Conservation (phyloP, 1,284 basidiomycete genomes). For the Exobasidium rhododendri region DNA sequence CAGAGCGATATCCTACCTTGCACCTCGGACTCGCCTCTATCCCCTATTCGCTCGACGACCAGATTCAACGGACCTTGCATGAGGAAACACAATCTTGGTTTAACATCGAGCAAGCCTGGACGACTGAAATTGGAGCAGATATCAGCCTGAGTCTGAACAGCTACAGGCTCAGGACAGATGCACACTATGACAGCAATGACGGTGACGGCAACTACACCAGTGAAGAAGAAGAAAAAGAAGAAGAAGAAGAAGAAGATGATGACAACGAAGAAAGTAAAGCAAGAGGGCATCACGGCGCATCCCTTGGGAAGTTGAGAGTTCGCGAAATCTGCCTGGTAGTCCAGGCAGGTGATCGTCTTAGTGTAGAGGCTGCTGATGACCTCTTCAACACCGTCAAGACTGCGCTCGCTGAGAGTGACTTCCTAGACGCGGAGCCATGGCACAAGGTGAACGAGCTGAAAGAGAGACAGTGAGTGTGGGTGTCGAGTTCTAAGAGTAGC, state of each 20-base stretch:
- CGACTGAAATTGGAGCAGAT: slow-evolving; percentile 39
- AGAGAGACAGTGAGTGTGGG: slow-evolving; percentile 17
- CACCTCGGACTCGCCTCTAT: slow-evolving; percentile 54
- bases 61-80: slow-evolving; percentile 45
- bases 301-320: slow-evolving; percentile 22
- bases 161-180: slow-evolving; percentile 24
- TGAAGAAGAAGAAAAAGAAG: neutral
- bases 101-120: slow-evolving; percentile 37
- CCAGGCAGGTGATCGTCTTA: slow-evolving; percentile 27
- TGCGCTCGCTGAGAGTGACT: slow-evolving; percentile 20
- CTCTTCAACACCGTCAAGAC: slow-evolving; percentile 27
- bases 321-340: slow-evolving; percentile 39
- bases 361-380: slow-evolving; percentile 27
- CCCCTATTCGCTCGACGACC: slow-evolving; percentile 50
- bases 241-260: slow-evolving; percentile 9
- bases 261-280: neutral
- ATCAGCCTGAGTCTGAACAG: slow-evolving; percentile 36
- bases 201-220: neutral
- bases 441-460: slow-evolving; percentile 8
- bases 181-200: neutral
- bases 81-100: slow-evolving; percentile 47
- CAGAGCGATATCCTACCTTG: slow-evolving; percentile 38
- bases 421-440: slow-evolving; percentile 23
- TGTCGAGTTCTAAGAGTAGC: slow-evolving; percentile 4
- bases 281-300: no score